phyloP scores from a whole-genome alignment of 2,329 filamentous ascomycete genomes.

The Pseudocercospora fijiensis region DNA sequence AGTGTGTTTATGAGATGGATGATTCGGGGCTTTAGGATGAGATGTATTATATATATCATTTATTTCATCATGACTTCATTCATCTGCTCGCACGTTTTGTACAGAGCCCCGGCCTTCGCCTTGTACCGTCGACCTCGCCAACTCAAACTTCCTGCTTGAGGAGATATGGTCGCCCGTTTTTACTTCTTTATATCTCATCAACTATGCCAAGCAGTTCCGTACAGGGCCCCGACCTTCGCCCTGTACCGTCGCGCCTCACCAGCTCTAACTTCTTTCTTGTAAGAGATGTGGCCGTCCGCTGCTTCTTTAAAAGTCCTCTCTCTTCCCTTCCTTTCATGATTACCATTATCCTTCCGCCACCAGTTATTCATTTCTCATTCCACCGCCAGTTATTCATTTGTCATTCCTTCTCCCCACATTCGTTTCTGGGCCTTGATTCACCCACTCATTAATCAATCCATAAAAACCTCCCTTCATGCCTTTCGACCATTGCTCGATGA shows the following conservation, averaged over 20 bases:
- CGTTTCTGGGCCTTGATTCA: background rate
- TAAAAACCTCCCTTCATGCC: too few species aligned
- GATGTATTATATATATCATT: too few species aligned
- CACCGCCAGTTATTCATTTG: background rate
- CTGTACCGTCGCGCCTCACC: background rate
- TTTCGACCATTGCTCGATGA: too few species aligned
- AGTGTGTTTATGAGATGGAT: conserved; percentile 28
- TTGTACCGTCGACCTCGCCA: background rate
- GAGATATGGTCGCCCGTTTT: background rate
- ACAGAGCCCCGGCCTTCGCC: background rate
- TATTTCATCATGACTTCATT: background rate
- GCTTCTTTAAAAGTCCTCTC: background rate
- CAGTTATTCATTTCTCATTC: background rate
- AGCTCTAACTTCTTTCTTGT: background rate
- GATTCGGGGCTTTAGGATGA: conserved; percentile 30
- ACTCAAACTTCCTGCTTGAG: background rate
- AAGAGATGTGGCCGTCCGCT: background rate
- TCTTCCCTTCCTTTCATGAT: background rate
- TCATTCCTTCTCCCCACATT: background rate
- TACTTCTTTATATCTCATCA: background rate
- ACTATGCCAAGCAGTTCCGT: background rate
- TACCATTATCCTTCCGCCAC: background rate
- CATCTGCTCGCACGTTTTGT: background rate
- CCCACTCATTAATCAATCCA: background rate
- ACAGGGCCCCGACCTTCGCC: background rate